These are phyloP conservation scores for Posidonia australis DNA, from an alignment of 106 monocot genomes.

Conservation along the genomic window DNA sequence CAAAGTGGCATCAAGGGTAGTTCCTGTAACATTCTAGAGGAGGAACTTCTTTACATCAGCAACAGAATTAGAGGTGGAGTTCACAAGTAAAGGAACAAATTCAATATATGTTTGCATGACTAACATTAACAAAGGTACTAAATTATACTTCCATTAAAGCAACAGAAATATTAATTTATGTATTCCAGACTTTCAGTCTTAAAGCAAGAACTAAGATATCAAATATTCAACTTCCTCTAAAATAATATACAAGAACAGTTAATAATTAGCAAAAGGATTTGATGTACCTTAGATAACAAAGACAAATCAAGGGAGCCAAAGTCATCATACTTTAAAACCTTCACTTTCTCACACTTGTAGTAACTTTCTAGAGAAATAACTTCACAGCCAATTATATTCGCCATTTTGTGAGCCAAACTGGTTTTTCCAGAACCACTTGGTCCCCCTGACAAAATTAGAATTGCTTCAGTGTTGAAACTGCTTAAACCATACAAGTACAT, in stretches of 20 bases:
- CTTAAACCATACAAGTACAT: neutral
- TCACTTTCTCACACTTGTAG: conserved; percentile 85
- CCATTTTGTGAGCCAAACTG: conserved; percentile 97
- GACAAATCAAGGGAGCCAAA: conserved; percentile 76
- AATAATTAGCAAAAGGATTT: neutral
- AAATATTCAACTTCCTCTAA: neutral
- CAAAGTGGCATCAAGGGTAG: too few relatives aligned
- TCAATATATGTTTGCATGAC: too few relatives aligned
- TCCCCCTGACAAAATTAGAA: conserved; percentile 47
- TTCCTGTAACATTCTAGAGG: too few relatives aligned
- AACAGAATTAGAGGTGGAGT: too few relatives aligned
- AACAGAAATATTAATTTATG: too few relatives aligned
- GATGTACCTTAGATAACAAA: conserved; percentile 70
- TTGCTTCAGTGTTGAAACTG: neutral
- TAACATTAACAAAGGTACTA: too few relatives aligned
- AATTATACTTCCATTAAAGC: too few relatives aligned
- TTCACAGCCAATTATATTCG: conserved; percentile 97
- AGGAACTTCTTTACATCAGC: too few relatives aligned
- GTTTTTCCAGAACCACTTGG: conserved; percentile 99
- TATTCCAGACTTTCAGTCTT: too few relatives aligned
- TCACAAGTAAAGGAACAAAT: too few relatives aligned
- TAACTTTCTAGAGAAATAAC: conserved; percentile 92
- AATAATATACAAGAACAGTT: neutral
- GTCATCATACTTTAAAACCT: conserved; percentile 81
- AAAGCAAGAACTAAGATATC: too few relatives aligned